Percentiles rank a stretch among this genome's conserved stretches.
Conservation (phyloP, 305 asterid genomes). For the Fraxinus platypoda region DNA sequence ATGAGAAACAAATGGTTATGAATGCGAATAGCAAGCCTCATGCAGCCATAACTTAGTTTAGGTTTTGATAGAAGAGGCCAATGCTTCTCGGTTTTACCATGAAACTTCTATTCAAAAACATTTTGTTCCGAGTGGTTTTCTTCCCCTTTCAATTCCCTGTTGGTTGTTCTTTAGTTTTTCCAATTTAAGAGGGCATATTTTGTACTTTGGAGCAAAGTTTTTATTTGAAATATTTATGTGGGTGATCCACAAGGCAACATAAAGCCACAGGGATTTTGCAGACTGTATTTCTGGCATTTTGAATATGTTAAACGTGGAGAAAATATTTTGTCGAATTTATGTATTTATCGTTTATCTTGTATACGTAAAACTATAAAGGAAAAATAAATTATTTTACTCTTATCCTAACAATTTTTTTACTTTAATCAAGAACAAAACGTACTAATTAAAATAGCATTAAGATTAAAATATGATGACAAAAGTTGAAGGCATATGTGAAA, state of each 20-base stretch:
- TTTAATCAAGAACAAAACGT: background rate
- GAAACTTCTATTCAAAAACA: background rate
- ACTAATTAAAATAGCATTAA: no score
- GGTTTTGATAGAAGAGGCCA: conserved; percentile 27
- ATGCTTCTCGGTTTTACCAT: conserved; percentile 24
- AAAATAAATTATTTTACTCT: background rate
- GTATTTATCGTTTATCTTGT: background rate
- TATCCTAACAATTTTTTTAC: background rate
- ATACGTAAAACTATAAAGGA: background rate
- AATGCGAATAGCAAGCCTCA: conserved; percentile 1
- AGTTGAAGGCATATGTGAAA: background rate
- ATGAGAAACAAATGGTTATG: conserved; percentile 26
- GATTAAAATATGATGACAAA: background rate
- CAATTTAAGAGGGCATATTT: conserved; percentile 1
- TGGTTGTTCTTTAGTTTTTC: background rate
- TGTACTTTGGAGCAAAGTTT: background rate
- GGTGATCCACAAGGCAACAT: background rate
- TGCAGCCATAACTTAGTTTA: conserved; percentile 14
- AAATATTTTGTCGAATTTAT: background rate
- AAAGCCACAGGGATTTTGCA: background rate
- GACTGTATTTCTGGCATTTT: background rate
- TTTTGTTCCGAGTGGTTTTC: background rate
- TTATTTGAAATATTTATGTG: conserved; percentile 7
- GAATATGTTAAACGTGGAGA: background rate
- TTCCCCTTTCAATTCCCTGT: background rate